Evolutionary conservation across 768 basidiomycete species (phyloP).

Genomic region (Boletus vermiculosoides): DNA sequence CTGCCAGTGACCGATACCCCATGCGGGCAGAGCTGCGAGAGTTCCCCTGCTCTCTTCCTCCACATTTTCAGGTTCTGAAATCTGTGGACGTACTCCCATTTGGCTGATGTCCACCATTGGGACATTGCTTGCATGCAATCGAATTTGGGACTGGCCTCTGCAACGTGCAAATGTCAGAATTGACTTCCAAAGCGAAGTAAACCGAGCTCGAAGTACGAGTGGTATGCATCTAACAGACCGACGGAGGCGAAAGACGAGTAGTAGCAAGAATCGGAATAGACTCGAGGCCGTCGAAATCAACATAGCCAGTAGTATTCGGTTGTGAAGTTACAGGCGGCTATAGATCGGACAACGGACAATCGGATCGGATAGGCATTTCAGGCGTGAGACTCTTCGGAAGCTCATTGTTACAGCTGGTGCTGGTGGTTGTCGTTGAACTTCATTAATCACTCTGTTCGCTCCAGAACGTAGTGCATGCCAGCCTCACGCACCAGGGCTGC

Average conservation of each 20-base stretch:
- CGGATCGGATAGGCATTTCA: too few species aligned
- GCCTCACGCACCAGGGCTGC: too few species aligned
- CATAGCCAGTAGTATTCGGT: neutral
- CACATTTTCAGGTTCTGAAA: too few species aligned
- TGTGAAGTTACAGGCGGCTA: too few species aligned
- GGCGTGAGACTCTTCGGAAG: too few species aligned
- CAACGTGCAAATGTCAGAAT: too few species aligned
- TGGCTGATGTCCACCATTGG: neutral
- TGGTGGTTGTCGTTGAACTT: too few species aligned
- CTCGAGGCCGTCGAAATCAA: neutral
- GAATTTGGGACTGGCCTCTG: neutral
- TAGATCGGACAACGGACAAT: too few species aligned
- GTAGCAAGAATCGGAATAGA: neutral
- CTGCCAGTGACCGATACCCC: neutral
- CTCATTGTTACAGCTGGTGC: too few species aligned
- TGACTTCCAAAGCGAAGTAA: neutral
- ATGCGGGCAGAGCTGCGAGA: neutral
- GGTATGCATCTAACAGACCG: neutral
- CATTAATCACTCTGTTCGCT: too few species aligned
- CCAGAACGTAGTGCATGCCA: too few species aligned
- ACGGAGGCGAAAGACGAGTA: neutral
- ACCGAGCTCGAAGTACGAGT: neutral
- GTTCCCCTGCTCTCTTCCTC: neutral
- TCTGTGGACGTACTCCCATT: neutral
- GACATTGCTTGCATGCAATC: neutral